Base-by-base conservation (phyloP, 345 rosid species). In the Salix dunnii region DNA sequence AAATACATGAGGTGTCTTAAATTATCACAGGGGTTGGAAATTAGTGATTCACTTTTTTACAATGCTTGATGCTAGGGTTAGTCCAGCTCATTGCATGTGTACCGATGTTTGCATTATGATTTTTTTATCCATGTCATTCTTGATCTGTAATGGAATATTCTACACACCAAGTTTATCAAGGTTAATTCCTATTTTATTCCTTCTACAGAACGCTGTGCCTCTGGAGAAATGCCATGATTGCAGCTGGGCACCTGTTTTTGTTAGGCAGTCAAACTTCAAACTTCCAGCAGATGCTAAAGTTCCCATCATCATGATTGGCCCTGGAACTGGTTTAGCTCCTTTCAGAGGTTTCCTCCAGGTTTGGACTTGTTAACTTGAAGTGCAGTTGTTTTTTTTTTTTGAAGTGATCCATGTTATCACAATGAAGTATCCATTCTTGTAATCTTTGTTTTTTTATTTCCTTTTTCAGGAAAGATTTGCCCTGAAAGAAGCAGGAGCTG, bases 331-430 rank as follows among this genome's bases (percentile, higher is more conserved):
- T 38, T 86, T 92, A 81, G 98, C 99, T 86, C 99, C 98, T 67
- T 96, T 96, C 84, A 88, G 99, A 84, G 99, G 98, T 63, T 96
- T 96, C 86, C 91, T 94, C 78, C 99, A 91, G 91, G 96, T 91
- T 75, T 58, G 28, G 46, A n/a, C 61, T 55, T 20, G 58, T 28
- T n/a, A 21, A 62, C 51, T 67, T 70, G 23, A 46, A 48, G 27
- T 68, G 67, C 62, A 23, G 6, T 51, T 4, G 25, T 30, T 36
- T 38, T 27, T 21, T 16, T 36, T 27, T 21, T 17, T 55, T 17
- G 33, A 7, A 28, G 3, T 55, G 23, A 18, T 64, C 31, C 33
- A 6, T 77, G 6, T 17, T 40, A 27, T 67, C 18, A n/a, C 12
- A 55, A 46, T 23, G 36, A 38, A 40, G 58, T 21, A 36, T 60